Percentiles rank a stretch among this genome's conserved stretches.
phyloP scores from a whole-genome alignment of 169 alveolate genomes.

The Plasmodium gaboni region DNA sequence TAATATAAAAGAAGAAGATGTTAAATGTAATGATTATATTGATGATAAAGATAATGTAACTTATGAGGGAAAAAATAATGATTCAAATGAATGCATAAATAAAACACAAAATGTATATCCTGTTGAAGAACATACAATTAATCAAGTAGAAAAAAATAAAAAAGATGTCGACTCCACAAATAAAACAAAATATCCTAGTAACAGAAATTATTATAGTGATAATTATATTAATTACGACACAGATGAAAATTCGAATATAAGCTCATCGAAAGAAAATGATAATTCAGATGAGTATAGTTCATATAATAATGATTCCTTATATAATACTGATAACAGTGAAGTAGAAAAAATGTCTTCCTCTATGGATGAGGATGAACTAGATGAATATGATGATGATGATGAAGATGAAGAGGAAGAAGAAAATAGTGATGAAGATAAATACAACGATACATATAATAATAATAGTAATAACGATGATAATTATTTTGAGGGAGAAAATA shows the following conservation, averaged over 20 bases:
- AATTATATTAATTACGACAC: constrained; percentile 23
- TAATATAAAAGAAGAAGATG: neutral
- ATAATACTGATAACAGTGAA: constrained; percentile 19
- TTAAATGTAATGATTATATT: neutral
- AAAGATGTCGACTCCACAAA: neutral
- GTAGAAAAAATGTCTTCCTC: constrained; percentile 17
- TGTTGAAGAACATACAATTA: neutral
- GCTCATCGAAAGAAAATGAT: constrained; percentile 29
- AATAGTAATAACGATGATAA: constrained; percentile 6
- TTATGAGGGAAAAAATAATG: neutral
- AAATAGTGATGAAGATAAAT: neutral
- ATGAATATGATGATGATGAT: constrained; percentile 21
- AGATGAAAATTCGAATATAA: constrained; percentile 36
- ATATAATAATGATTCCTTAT: constrained; percentile 23
- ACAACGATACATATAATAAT: neutral
- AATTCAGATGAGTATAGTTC: constrained; percentile 26
- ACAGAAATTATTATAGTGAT: constrained; percentile 65
- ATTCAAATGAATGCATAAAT: neutral
- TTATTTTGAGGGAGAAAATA: constrained; percentile 1
- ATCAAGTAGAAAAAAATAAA: neutral
- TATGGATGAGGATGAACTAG: constrained; percentile 6
- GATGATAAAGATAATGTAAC: neutral
- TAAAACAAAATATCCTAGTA: neutral
- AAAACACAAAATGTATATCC: neutral
- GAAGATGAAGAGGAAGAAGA: constrained; percentile 6